A percentile compares a stretch with the other conserved stretches of the same genome.
These are phyloP conservation scores for Podospora appendiculata DNA, from an alignment of 495 filamentous ascomycete species.

Conservation along the genomic window DNA sequence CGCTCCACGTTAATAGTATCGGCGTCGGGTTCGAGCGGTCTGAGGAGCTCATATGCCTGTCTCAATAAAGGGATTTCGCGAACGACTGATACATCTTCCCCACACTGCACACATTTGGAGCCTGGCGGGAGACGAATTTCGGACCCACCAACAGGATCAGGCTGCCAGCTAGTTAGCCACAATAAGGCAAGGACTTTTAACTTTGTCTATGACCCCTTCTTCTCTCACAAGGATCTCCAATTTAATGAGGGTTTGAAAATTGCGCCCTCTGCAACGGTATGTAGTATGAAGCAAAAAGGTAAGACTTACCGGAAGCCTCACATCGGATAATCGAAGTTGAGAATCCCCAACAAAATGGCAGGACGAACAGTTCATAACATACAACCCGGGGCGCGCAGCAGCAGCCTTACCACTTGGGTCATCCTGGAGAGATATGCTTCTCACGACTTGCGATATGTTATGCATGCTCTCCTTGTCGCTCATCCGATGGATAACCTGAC, in stretches of 20 bases:
- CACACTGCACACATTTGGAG: background rate
- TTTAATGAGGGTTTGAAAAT: background rate
- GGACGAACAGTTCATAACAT: conserved; percentile 21
- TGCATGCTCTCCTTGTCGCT: conserved; percentile 27
- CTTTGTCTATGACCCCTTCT: no score
- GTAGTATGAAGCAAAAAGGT: background rate
- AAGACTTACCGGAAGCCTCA: conserved; percentile 2
- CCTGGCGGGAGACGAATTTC: background rate
- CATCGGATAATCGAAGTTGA: conserved; percentile 15
- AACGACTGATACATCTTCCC: conserved; percentile 13
- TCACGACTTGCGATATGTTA: conserved; percentile 20
- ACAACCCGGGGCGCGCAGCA: conserved; percentile 19
- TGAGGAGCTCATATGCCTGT: conserved; percentile 24
- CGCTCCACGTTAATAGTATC: conserved; percentile 29
- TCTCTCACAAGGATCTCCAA: background rate
- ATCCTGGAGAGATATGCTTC: conserved; percentile 23
- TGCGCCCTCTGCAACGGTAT: background rate
- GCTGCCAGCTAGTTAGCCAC: background rate
- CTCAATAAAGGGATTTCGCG: conserved; percentile 23
- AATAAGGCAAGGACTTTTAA: background rate
- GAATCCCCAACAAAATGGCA: conserved; percentile 26
- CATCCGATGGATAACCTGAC: conserved; percentile 22
- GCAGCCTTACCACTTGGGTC: conserved; percentile 20
- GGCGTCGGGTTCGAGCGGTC: conserved; percentile 22
- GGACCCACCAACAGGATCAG: background rate